Base-by-base conservation (phyloP, 495 filamentous ascomycete species). In the Pyrenopolyporus hunteri region DNA sequence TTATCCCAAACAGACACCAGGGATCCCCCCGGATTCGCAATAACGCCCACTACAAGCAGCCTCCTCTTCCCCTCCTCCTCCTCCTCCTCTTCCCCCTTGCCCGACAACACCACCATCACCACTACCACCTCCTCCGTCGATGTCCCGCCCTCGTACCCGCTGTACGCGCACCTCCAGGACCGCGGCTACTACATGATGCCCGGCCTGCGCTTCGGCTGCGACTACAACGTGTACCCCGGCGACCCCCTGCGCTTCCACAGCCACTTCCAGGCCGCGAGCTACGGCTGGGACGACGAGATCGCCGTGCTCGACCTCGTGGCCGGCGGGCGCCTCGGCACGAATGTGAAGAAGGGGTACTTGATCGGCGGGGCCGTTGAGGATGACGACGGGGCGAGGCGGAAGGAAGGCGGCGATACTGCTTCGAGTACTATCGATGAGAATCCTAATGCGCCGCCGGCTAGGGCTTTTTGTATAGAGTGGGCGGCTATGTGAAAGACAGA, bases 161-260 rank as follows among this genome's bases (percentile, higher is more conserved):
- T 92, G n/a, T 90, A 86, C 76, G 83, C 81, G 11, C 86, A 94
- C 69, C 81, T 98, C 14, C 92, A 97, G 65, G 75, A 81, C 6
- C 76, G 82, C 10, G 88, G 86, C 29, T 98, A 97, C 73, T 98
- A 88, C 76, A 82, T 95, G 32, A 89, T 89, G 35, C 95, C 94
- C 1, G 94, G 95, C 6, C 80, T 98, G 23, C 90, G 94, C 20
- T 98, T 98, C 67, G 94, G 94, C 26, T 95, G 92, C 67, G 86
- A 96, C 69, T 64, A 91, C 75, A 88, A 89, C 54, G 92, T 93
- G 1, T 98, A 98, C 68, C 94, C 94, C 0, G 95, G 95, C 26
- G 94, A 98, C 73, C 90, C 94, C 0, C 77, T 98, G 22, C 88
- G 95, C 7, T 98, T 93, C 74, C 94, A 98, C 73, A 90, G 89